Conservation (phyloP, 2,329 filamentous ascomycete genomes). For the Spiromastix sp. region DNA sequence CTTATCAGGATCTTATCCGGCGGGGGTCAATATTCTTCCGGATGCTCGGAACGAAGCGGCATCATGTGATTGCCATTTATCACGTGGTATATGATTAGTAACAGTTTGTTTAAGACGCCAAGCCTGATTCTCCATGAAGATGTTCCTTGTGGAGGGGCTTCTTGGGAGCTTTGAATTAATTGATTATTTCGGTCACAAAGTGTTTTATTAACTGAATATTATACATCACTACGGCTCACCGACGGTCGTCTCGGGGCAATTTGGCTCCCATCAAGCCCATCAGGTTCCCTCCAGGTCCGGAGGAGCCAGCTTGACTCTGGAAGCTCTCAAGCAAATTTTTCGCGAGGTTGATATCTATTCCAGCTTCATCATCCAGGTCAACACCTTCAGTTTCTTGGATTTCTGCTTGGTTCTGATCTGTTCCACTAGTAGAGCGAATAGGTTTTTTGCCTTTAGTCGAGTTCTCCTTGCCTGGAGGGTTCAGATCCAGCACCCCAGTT, state of each 20-base stretch:
- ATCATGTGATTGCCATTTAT: too few relatives aligned
- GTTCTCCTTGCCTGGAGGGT: slow-evolving; percentile 14
- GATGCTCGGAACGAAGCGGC: too few relatives aligned
- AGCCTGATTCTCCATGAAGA: too few relatives aligned
- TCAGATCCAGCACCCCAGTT: slow-evolving; percentile 34
- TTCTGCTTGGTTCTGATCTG: slow-evolving; percentile 12
- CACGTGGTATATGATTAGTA: too few relatives aligned
- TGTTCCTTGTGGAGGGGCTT: too few relatives aligned
- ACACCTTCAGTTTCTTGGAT: slow-evolving; percentile 15
- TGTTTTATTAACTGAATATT: background rate
- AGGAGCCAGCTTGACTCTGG: slow-evolving; percentile 75
- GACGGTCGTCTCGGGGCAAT: slow-evolving; percentile 63
- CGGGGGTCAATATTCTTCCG: too few relatives aligned
- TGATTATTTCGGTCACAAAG: too few relatives aligned
- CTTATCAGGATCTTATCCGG: too few relatives aligned
- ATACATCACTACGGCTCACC: background rate
- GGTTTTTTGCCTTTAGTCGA: slow-evolving; percentile 22
- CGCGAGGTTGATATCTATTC: slow-evolving; percentile 77
- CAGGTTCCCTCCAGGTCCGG: slow-evolving; percentile 80
- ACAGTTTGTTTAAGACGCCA: too few relatives aligned
- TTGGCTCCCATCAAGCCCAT: slow-evolving; percentile 76
- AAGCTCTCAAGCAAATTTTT: slow-evolving; percentile 89
- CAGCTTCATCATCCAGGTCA: slow-evolving; percentile 42
- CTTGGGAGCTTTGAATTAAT: too few relatives aligned
- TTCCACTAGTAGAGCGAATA: slow-evolving; percentile 2